Base-by-base conservation (phyloP, 2,329 filamentous ascomycete genomes). In the Trichoderma brevicompactum region DNA sequence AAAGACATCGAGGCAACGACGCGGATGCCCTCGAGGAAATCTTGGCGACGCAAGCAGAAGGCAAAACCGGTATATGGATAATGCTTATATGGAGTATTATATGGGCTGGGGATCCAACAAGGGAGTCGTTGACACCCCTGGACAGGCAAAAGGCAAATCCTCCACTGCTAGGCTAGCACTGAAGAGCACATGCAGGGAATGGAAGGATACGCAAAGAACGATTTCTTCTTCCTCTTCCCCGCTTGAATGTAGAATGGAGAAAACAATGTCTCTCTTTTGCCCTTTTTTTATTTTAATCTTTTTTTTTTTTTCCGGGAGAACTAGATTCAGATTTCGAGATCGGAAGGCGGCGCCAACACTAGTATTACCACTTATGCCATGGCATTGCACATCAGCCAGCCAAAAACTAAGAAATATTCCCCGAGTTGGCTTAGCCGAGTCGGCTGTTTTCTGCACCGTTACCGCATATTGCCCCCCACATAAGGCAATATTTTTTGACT, bases 81-180 rank as follows among this genome's bases (percentile, higher is more conserved):
- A 49, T n/a, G 60, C 23, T 32, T 41, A 38, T n/a, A 58, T 58
- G 48, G 23, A 32, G 48, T 50, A 28, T 28, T 19, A 53, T 53
- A 17, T 15, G 17, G 53, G 36, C 38, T 43, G 38, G 3, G 53
- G 23, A 17, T 32, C 36, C 36, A 50, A 41, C 36, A 43, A 43
- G 56, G 56, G 56, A 60, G 56, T 60, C 56, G 28, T 54, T 38
- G 9, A 63, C 32, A 40, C 59, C 59, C 59, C 49, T 54, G 59
- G 40, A 36, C 28, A 63, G 59, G 40, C 46, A 44, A 62, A 54
- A 44, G 40, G 32, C 46, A 53, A 23, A 52, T 46, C 59, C 23
- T 44, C 48, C 59, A 43, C 36, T 54, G 40, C 40, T 38, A 36
- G 40, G 17, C 36, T 44, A 43, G 23, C 40, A 23, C 12, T 23